Evolutionary conservation across 2,329 filamentous ascomycete genomes (phyloP).

Genomic region (Stagonosporopsis rhizophila): DNA sequence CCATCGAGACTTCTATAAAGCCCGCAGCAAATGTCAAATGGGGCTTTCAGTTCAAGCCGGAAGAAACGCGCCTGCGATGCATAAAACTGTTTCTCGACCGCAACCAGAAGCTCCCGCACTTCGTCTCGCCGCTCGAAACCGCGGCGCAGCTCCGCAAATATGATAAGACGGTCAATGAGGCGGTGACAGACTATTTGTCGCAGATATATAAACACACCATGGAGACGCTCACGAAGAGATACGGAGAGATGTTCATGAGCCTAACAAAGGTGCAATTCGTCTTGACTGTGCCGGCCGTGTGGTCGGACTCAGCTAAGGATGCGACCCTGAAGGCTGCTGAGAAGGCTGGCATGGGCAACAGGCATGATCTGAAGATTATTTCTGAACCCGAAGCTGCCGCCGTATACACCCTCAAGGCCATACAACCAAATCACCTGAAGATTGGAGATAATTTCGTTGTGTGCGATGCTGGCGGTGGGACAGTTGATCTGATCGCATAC

Average conservation of each 20-base stretch:
- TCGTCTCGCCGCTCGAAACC: constrained; percentile 79
- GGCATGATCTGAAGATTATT: constrained; percentile 76
- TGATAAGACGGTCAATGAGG: constrained; percentile 79
- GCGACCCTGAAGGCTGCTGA: constrained; percentile 80
- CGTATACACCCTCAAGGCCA: constrained; percentile 79
- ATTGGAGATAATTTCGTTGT: constrained; percentile 69
- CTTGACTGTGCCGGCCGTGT: constrained; percentile 77
- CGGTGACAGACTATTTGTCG: constrained; percentile 79
- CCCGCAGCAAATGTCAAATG: constrained; percentile 62
- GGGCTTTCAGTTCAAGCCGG: constrained; percentile 83
- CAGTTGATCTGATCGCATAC: constrained; percentile 81
- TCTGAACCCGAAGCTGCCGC: constrained; percentile 80
- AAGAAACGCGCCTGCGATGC: constrained; percentile 77
- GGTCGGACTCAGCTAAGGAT: constrained; percentile 86
- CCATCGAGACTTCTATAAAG: constrained; percentile 29
- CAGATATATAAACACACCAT: constrained; percentile 80
- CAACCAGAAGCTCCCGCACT: constrained; percentile 80
- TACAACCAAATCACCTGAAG: constrained; percentile 75
- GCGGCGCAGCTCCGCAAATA: constrained; percentile 76
- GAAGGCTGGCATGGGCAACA: constrained; percentile 76
- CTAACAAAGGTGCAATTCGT: constrained; percentile 80
- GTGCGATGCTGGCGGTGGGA: constrained; percentile 65
- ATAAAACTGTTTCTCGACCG: constrained; percentile 86
- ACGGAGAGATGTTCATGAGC: constrained; percentile 80
- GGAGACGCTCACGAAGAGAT: constrained; percentile 75